Percentiles rank a stretch among this genome's conserved stretches.
These are phyloP conservation scores for Thermomucor indicae-seudaticae DNA, from an alignment of 371 early-diverging fungal genomes.

Conservation along the genomic window DNA sequence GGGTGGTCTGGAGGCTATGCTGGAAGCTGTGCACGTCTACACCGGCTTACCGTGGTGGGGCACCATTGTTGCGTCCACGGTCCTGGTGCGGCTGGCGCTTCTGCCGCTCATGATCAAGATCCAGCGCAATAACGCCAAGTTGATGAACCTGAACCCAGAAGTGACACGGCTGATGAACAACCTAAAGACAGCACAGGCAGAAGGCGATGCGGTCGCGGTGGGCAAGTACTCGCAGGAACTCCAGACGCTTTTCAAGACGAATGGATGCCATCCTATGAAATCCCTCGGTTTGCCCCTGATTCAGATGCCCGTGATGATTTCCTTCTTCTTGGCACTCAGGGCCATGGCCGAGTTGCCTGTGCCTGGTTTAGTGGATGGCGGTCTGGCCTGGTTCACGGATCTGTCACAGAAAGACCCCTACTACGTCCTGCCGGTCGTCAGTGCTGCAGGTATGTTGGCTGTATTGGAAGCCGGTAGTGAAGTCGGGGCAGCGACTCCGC, in stretches of 20 bases:
- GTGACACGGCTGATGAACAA: constrained; percentile 64
- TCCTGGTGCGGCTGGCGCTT: constrained; percentile 67
- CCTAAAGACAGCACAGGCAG: constrained; percentile 53
- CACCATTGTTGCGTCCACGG: constrained; percentile 72
- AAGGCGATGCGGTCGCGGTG: constrained; percentile 55
- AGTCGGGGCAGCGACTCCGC: constrained; percentile 45
- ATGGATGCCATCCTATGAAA: constrained; percentile 62
- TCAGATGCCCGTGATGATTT: constrained; percentile 86
- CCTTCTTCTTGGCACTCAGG: constrained; percentile 84
- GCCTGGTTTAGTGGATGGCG: constrained; percentile 78
- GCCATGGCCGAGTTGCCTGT: constrained; percentile 82
- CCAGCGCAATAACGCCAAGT: constrained; percentile 67
- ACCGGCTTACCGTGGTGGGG: constrained; percentile 95
- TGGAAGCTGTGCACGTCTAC: constrained; percentile 79
- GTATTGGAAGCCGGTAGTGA: constrained; percentile 73
- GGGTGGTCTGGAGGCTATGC: constrained; percentile 65
- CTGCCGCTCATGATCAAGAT: constrained; percentile 77
- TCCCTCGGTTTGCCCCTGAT: constrained; percentile 61
- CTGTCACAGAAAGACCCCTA: constrained; percentile 79
- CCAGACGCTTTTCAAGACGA: constrained; percentile 57
- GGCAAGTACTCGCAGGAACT: constrained; percentile 55
- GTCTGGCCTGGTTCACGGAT: constrained; percentile 81
- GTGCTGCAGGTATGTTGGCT: constrained; percentile 68
- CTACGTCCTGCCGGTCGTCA: constrained; percentile 76
- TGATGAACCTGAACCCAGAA: constrained; percentile 78